A percentile compares a stretch with the other conserved stretches of the same genome.
Evolutionary conservation across 2,329 filamentous ascomycete species (phyloP).

Genomic region (Alternaria rosae): DNA sequence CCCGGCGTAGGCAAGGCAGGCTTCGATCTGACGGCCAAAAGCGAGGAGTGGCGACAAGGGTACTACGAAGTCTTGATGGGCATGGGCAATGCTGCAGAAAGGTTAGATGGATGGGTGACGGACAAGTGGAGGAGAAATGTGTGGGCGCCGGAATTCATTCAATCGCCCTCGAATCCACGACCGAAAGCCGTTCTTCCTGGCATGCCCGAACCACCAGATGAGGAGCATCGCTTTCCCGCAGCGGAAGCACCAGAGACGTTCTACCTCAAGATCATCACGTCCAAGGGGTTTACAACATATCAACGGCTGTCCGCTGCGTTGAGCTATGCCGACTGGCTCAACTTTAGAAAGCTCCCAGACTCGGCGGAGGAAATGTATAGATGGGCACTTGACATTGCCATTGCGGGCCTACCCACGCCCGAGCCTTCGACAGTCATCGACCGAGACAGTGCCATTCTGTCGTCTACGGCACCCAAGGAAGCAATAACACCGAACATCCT

Average conservation of each 20-base stretch:
- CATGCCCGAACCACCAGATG: conserved; percentile 69
- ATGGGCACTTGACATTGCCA: conserved; percentile 79
- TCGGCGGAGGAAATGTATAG: conserved; percentile 76
- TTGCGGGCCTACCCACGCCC: conserved; percentile 59
- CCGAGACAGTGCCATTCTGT: conserved; percentile 65
- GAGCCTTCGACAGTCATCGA: conserved; percentile 62
- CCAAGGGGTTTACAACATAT: conserved; percentile 76
- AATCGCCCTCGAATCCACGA: conserved; percentile 83
- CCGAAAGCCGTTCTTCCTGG: conserved; percentile 75
- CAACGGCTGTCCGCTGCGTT: conserved; percentile 84
- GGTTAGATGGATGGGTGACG: conserved; percentile 78
- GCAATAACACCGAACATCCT: conserved; percentile 77
- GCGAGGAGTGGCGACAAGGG: conserved; percentile 82
- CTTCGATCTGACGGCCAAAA: conserved; percentile 76
- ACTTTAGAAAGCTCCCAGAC: conserved; percentile 73
- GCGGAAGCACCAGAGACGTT: conserved; percentile 74
- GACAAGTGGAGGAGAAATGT: conserved; percentile 69
- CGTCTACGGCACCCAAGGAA: conserved; percentile 58
- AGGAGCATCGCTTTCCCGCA: conserved; percentile 76
- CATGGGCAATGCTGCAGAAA: conserved; percentile 77
- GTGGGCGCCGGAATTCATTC: conserved; percentile 75
- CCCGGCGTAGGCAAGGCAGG: conserved; percentile 55
- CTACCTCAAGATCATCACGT: conserved; percentile 84
- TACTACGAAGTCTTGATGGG: conserved; percentile 86
- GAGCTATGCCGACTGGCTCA: conserved; percentile 84